phyloP scores from a whole-genome alignment of 768 basidiomycete species.

The Amanita pseudoporphyria region DNA sequence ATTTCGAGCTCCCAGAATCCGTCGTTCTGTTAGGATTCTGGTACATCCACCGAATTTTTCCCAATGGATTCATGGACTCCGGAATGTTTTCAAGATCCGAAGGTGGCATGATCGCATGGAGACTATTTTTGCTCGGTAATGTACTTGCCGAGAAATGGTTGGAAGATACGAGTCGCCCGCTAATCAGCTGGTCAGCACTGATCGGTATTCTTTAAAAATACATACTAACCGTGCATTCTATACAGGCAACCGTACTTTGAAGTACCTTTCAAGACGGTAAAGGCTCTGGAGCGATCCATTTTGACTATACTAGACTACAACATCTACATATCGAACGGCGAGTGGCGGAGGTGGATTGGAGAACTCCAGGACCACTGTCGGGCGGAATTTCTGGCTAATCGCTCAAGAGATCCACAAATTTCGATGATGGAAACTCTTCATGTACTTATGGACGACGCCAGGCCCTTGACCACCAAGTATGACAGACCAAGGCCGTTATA shows the following conservation, averaged over 20 bases:
- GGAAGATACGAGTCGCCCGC: constrained; percentile 43
- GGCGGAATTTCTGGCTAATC: background rate
- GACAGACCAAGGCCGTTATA: background rate
- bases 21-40: constrained; percentile 44
- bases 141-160: constrained; percentile 59
- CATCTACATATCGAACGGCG: constrained; percentile 9
- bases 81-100: constrained; percentile 5
- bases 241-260: background rate
- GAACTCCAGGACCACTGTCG: constrained; percentile 1
- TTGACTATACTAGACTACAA: constrained; percentile 13
- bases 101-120: constrained; percentile 24
- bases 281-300: constrained; percentile 11
- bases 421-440: background rate
- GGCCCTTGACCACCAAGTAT: background rate
- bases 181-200: constrained; percentile 41
- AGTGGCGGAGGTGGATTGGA: constrained; percentile 10
- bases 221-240: background rate
- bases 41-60: constrained; percentile 50
- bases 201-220: background rate
- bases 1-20: constrained; percentile 10
- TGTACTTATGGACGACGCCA: constrained; percentile 1
- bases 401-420: background rate
- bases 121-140: constrained; percentile 40
- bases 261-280: constrained; percentile 8
- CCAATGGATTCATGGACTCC: constrained; percentile 19